A percentile compares a stretch with the other conserved stretches of the same genome.
phyloP scores from a whole-genome alignment of 257 asterid genomes.

The Gentiana dahurica region DNA sequence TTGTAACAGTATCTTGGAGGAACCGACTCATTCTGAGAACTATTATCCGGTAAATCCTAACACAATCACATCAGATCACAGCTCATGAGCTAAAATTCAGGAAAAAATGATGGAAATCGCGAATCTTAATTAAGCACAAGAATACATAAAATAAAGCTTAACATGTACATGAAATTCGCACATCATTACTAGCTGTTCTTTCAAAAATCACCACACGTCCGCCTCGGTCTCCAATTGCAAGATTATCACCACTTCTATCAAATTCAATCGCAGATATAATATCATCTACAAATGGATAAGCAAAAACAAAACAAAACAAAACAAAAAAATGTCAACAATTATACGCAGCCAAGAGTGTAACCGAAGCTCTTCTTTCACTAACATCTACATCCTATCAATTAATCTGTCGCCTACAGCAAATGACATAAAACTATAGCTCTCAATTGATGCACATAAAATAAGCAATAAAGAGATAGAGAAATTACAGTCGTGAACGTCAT shows the following conservation, averaged over 20 bases:
- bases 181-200: conserved; percentile 40
- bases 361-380: not conserved
- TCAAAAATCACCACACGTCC: conserved; percentile 47
- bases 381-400: too few species aligned
- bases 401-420: too few species aligned
- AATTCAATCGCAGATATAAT: too few species aligned
- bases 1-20: conserved; percentile 28
- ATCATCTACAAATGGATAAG: conserved; percentile 13
- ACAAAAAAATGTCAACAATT: not conserved
- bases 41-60: conserved; percentile 32
- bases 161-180: conserved; percentile 21
- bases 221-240: too few species aligned
- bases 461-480: conserved; percentile 4
- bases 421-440: too few species aligned
- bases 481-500: conserved; percentile 53
- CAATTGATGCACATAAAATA: too few species aligned
- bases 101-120: too few species aligned
- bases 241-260: too few species aligned
- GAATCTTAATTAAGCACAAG: not conserved
- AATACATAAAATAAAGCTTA: not conserved
- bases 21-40: conserved; percentile 30
- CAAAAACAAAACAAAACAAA: conserved; percentile 25
- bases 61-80: conserved; percentile 5
- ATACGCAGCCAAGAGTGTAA: not conserved
- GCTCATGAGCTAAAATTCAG: not conserved